Evolutionary conservation across 2,329 filamentous ascomycete species (phyloP).

Genomic region (Shiraia bambusicola): DNA sequence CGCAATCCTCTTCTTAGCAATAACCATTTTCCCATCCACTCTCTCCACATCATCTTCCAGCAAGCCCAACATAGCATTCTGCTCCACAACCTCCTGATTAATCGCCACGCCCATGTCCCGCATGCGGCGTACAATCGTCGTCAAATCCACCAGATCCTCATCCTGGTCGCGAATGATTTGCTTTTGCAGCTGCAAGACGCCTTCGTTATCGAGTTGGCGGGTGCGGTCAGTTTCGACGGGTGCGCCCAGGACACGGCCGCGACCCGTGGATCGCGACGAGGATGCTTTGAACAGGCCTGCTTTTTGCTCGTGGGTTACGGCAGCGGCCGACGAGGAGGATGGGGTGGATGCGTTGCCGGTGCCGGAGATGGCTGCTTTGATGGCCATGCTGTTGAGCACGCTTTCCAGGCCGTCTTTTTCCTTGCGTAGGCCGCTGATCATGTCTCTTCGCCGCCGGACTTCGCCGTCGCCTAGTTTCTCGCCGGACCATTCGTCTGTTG

Average conservation of each 20-base stretch:
- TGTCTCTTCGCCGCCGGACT: conserved; percentile 68
- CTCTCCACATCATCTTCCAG: conserved; percentile 68
- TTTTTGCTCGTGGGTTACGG: conserved; percentile 40
- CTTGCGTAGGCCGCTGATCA: conserved; percentile 68
- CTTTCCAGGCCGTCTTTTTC: conserved; percentile 76
- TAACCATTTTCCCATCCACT: conserved; percentile 66
- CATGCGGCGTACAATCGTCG: conserved; percentile 69
- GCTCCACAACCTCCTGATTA: conserved; percentile 69
- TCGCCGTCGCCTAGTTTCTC: conserved; percentile 71
- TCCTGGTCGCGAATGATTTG: conserved; percentile 77
- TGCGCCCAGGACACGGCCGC: conserved; percentile 70
- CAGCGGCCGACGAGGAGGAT: conserved; percentile 34
- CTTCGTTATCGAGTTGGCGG: conserved; percentile 72
- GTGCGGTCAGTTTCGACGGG: conserved; percentile 77
- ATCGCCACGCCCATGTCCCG: conserved; percentile 78
- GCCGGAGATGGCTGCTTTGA: conserved; percentile 49
- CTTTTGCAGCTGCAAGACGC: conserved; percentile 71
- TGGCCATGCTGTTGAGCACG: conserved; percentile 65
- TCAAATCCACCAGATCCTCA: conserved; percentile 67
- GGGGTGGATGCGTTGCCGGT: conserved; percentile 24
- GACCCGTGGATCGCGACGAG: conserved; percentile 24
- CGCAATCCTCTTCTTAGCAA: conserved; percentile 71
- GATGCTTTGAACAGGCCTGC: conserved; percentile 38
- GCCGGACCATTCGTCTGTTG: conserved; percentile 43
- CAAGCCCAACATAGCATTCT: conserved; percentile 70